These are phyloP conservation scores for Fusarium acutatum DNA, from an alignment of 2,329 filamentous ascomycete species.

Conservation along the genomic window DNA sequence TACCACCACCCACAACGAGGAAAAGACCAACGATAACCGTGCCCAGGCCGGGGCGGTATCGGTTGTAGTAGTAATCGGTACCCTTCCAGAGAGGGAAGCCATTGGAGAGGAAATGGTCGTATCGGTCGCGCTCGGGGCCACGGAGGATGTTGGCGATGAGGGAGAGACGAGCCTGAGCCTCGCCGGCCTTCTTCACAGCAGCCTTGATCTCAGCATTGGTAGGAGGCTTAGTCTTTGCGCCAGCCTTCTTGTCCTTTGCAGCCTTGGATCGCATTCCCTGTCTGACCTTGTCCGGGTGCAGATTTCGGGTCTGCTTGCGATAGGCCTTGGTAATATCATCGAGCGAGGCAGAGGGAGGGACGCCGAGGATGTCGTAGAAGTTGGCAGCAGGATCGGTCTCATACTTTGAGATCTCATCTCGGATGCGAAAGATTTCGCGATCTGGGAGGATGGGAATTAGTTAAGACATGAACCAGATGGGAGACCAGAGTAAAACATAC, in stretches of 20 bases:
- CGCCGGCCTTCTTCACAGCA: conserved; percentile 81
- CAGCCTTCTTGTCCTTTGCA: conserved; percentile 62
- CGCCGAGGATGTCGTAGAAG: conserved; percentile 94
- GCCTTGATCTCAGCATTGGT: conserved; percentile 78
- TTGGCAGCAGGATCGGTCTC: conserved; percentile 79
- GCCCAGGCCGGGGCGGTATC: conserved; percentile 89
- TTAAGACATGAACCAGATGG: conserved; percentile 4
- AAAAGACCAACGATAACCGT: conserved; percentile 85
- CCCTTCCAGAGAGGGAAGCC: conserved; percentile 98
- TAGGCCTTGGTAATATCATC: conserved; percentile 95
- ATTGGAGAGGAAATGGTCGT: conserved; percentile 92
- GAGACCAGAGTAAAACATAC: conserved; percentile 53
- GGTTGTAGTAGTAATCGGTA: conserved; percentile 96
- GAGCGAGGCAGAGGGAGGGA: conserved; percentile 75
- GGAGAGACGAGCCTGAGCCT: conserved; percentile 84
- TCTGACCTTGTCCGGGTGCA: conserved; percentile 97
- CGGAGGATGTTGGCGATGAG: conserved; percentile 88
- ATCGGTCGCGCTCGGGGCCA: conserved; percentile 81
- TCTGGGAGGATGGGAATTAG: conserved; percentile 61
- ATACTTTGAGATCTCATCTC: conserved; percentile 84
- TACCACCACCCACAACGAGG: conserved; percentile 80
- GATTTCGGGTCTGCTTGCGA: conserved; percentile 81
- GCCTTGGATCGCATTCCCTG: conserved; percentile 80
- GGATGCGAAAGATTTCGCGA: conserved; percentile 96
- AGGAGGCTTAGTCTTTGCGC: conserved; percentile 75